phyloP scores from a whole-genome alignment of 2,329 filamentous ascomycete genomes.

The Monosporascus sp. region DNA sequence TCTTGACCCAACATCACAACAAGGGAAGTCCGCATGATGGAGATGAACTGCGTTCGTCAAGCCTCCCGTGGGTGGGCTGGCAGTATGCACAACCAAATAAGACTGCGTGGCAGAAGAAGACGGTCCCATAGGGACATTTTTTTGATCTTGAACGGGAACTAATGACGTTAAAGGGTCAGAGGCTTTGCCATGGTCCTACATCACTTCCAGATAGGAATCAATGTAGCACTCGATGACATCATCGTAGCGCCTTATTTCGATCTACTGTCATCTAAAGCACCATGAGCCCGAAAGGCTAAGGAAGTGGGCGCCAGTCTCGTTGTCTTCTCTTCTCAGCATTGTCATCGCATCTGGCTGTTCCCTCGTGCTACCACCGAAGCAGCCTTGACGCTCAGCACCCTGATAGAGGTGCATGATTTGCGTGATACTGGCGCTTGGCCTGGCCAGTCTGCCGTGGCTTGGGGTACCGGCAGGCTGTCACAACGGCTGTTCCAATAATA shows the following conservation, averaged over 20 bases:
- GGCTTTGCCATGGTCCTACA: neutral
- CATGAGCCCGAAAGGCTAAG: neutral
- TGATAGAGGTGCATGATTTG: too few relatives aligned
- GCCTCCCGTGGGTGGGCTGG: neutral
- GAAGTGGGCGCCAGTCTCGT: neutral
- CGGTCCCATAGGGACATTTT: neutral
- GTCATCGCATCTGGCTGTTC: neutral
- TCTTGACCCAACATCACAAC: neutral
- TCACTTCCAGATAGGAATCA: neutral
- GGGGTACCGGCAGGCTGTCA: constrained; percentile 22
- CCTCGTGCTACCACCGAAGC: too few relatives aligned
- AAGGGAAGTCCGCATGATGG: neutral
- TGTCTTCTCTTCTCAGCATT: neutral
- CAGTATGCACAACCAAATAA: neutral
- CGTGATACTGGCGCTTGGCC: neutral
- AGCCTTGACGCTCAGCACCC: too few relatives aligned
- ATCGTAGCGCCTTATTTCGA: neutral
- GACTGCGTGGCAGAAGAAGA: neutral
- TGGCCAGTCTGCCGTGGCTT: constrained; percentile 2
- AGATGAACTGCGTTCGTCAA: neutral
- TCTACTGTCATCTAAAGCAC: neutral
- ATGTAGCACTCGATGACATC: neutral
- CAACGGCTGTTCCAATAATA: constrained; percentile 45
- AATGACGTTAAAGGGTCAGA: neutral
- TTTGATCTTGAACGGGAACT: neutral